phyloP scores from a whole-genome alignment of 768 basidiomycete species.

The Nevesoporus exiguus region DNA sequence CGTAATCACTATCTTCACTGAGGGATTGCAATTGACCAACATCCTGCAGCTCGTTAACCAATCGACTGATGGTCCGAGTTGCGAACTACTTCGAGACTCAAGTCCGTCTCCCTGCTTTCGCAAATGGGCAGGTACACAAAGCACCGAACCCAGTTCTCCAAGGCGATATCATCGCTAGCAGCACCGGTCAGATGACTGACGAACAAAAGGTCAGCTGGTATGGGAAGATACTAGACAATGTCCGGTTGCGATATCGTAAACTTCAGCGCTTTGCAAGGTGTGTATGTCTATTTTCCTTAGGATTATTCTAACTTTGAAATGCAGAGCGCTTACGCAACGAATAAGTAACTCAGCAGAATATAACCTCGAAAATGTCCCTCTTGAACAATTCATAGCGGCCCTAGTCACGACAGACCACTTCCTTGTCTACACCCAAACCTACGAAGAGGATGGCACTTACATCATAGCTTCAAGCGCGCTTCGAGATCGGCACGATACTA shows the following conservation, averaged over 20 bases:
- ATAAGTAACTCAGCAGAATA: slow-evolving; percentile 96
- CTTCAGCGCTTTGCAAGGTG: slow-evolving; percentile 90
- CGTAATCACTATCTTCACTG: slow-evolving; percentile 22
- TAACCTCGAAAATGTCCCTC: slow-evolving; percentile 64
- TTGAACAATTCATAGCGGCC: slow-evolving; percentile 76
- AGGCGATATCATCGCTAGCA: slow-evolving; percentile 37
- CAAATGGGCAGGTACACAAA: slow-evolving; percentile 29
- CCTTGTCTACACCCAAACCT: slow-evolving; percentile 84
- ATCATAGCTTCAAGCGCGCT: slow-evolving; percentile 79
- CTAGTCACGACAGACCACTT: slow-evolving; percentile 87
- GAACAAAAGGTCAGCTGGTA: slow-evolving; percentile 89
- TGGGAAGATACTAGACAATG: slow-evolving; percentile 88
- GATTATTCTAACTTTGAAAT: slow-evolving; percentile 5
- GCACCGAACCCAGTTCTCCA: slow-evolving; percentile 35
- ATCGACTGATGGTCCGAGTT: slow-evolving; percentile 89
- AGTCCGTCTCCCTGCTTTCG: slow-evolving; percentile 67
- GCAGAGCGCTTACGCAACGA: slow-evolving; percentile 70
- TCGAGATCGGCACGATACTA: slow-evolving; percentile 69
- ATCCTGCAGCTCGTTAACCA: slow-evolving; percentile 72
- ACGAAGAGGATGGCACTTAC: slow-evolving; percentile 90
- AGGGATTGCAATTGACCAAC: neutral
- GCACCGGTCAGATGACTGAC: slow-evolving; percentile 57
- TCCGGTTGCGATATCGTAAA: slow-evolving; percentile 88
- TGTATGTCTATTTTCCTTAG: neutral
- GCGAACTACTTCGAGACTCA: slow-evolving; percentile 95